Conservation (phyloP, 768 basidiomycete species). For the Mycena haematopus region DNA sequence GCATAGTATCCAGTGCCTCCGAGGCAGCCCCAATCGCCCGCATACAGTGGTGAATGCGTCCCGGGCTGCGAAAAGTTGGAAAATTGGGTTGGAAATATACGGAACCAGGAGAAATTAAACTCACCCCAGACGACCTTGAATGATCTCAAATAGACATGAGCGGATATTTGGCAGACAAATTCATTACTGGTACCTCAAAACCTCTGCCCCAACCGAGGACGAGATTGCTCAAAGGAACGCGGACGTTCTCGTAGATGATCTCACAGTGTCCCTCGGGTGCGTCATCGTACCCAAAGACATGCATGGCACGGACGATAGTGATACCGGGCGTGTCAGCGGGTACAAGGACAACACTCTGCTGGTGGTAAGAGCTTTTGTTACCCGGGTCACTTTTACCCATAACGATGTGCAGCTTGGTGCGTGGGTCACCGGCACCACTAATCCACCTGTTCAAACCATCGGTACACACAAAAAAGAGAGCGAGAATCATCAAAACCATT, state of each 20-base stretch:
- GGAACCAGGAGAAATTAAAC: constrained; percentile 25
- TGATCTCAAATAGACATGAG: constrained; percentile 55
- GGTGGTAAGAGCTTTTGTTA: constrained; percentile 76
- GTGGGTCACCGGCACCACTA: constrained; percentile 93
- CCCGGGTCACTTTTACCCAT: constrained; percentile 93
- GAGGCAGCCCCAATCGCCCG: constrained; percentile 91
- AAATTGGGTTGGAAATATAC: background rate
- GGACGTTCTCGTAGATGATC: constrained; percentile 92
- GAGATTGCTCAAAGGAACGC: constrained; percentile 82
- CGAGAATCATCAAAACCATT: constrained; percentile 66
- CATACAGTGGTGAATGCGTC: constrained; percentile 99
- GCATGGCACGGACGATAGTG: constrained; percentile 90
- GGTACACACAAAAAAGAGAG: background rate
- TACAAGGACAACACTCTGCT: constrained; percentile 96
- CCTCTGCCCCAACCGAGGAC: constrained; percentile 94
- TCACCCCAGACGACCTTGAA: constrained; percentile 94
- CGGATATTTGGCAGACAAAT: background rate
- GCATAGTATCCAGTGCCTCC: constrained; percentile 83
- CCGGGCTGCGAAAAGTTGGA: constrained; percentile 62
- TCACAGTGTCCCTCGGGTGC: constrained; percentile 98
- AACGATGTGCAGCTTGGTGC: constrained; percentile 88
- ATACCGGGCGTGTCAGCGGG: constrained; percentile 88
- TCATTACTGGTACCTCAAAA: constrained; percentile 69
- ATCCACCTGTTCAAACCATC: constrained; percentile 75
- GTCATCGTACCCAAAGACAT: constrained; percentile 93